Evolutionary conservation across 768 basidiomycete species (phyloP).

Genomic region (Trametes maxima): DNA sequence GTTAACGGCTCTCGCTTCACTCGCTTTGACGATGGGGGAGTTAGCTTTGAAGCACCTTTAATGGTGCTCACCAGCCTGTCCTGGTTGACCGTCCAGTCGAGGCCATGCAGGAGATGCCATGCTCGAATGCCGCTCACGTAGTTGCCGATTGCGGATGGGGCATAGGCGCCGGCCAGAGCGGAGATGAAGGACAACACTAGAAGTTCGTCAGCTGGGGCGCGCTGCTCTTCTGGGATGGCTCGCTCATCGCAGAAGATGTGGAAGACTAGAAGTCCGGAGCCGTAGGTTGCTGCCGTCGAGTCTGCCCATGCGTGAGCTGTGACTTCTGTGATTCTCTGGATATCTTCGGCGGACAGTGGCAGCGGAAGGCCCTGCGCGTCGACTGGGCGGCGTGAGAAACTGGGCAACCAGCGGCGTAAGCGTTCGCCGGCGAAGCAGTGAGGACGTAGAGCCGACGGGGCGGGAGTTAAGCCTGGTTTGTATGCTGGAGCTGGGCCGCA

Average conservation of each 20-base stretch:
- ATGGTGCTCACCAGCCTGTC: slow-evolving; percentile 34
- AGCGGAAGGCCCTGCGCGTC: background rate
- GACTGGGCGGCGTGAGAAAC: background rate
- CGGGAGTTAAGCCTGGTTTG: too few species aligned
- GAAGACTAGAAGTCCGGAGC: slow-evolving; percentile 39
- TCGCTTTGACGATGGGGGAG: slow-evolving; percentile 36
- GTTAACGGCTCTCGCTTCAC: slow-evolving; percentile 34
- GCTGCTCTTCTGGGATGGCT: slow-evolving; percentile 34
- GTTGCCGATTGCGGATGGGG: slow-evolving; percentile 38
- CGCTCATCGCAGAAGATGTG: slow-evolving; percentile 44
- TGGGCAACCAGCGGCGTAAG: slow-evolving; percentile 10
- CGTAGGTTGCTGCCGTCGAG: slow-evolving; percentile 39
- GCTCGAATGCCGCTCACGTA: slow-evolving; percentile 43
- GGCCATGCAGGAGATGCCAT: slow-evolving; percentile 50
- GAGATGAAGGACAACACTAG: slow-evolving; percentile 33
- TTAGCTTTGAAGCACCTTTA: slow-evolving; percentile 32
- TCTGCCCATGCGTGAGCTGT: slow-evolving; percentile 34
- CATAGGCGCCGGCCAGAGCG: slow-evolving; percentile 32
- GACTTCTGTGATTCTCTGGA: slow-evolving; percentile 29
- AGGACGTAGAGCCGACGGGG: too few species aligned
- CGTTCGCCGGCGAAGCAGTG: slow-evolving; percentile 1
- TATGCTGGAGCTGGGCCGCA: too few species aligned
- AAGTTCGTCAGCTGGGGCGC: slow-evolving; percentile 31
- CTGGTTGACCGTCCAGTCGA: slow-evolving; percentile 34
- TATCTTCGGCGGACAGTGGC: slow-evolving; percentile 22